These are phyloP conservation scores for Spathaspora gorwiae DNA, from an alignment of 805 yeast species.

Conservation along the genomic window DNA sequence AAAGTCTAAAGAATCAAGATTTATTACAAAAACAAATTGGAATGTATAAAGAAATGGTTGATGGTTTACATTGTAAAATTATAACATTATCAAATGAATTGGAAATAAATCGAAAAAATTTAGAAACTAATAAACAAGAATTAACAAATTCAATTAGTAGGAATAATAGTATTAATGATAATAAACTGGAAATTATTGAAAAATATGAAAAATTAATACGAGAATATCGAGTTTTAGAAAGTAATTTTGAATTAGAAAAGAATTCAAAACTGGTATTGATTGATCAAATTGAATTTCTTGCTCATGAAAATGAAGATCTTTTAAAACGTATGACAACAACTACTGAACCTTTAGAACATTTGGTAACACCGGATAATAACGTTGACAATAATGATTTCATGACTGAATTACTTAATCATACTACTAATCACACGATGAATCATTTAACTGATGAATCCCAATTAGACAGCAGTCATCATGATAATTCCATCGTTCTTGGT, in stretches of 20 bases:
- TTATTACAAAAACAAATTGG: conserved; percentile 24
- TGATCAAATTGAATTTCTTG: conserved; percentile 50
- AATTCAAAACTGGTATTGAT: conserved; percentile 49
- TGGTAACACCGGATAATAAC: not conserved
- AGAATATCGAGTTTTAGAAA: conserved; percentile 39
- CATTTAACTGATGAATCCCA: conserved; percentile 12
- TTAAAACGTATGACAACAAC: not conserved
- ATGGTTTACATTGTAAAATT: conserved; percentile 26
- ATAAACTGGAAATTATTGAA: conserved; percentile 14
- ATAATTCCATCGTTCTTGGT: not conserved
- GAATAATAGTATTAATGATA: conserved; percentile 4
- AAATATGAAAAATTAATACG: conserved; percentile 27
- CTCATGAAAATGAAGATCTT: conserved; percentile 25
- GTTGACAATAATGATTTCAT: conserved; percentile 3
- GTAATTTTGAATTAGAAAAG: conserved; percentile 49
- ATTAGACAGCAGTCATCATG: not conserved
- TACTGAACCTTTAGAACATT: not conserved
- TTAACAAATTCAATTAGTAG: not conserved
- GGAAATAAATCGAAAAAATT: not conserved
- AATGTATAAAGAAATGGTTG: conserved; percentile 29
- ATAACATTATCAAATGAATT: conserved; percentile 9
- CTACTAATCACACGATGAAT: conserved; percentile 20
- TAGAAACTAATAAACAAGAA: conserved; percentile 2
- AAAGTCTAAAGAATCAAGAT: conserved; percentile 23
- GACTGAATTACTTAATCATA: conserved; percentile 2